Evolutionary conservation across 139 green algal genomes (phyloP).

Genomic region (Gonium pectorale): DNA sequence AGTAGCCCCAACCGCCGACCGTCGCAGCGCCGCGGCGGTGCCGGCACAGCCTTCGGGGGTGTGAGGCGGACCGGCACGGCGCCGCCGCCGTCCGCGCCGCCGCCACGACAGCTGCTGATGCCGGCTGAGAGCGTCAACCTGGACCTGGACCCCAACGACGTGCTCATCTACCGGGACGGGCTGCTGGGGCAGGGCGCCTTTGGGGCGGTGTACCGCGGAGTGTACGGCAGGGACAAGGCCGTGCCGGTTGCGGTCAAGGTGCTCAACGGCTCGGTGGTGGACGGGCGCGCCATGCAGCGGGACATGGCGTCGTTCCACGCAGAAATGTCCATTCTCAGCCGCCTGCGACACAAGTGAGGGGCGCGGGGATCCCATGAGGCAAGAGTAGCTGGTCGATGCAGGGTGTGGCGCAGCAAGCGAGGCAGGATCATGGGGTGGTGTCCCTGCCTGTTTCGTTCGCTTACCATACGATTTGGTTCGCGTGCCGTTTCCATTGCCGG

Average conservation of each 20-base stretch:
- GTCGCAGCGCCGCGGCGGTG: too few relatives aligned
- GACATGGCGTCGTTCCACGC: conserved; percentile 36
- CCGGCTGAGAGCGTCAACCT: conserved; percentile 21
- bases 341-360: conserved; percentile 61
- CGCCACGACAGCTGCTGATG: not conserved
- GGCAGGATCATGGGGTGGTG: too few relatives aligned
- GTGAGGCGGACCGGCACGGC: too few relatives aligned
- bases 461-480: too few relatives aligned
- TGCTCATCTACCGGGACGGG: conserved; percentile 39
- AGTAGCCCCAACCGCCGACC: too few relatives aligned
- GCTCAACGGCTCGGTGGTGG: conserved; percentile 20
- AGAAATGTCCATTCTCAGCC: conserved; percentile 63
- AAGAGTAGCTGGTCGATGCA: too few relatives aligned
- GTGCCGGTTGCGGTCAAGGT: conserved; percentile 43
- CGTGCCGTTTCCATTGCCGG: too few relatives aligned
- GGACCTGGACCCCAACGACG: conserved; percentile 29
- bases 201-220: conserved; percentile 67
- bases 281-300: conserved; percentile 1
- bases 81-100: not conserved
- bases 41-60: too few relatives aligned
- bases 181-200: conserved; percentile 74
- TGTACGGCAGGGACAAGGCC: conserved; percentile 53
- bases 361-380: too few relatives aligned
- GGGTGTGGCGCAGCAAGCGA: too few relatives aligned
- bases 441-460: too few relatives aligned